A percentile compares a stretch with the other conserved stretches of the same genome.
These are phyloP conservation scores for Pseudogymnoascus destructans DNA, from an alignment of 2,329 filamentous ascomycete species.

Conservation along the genomic window DNA sequence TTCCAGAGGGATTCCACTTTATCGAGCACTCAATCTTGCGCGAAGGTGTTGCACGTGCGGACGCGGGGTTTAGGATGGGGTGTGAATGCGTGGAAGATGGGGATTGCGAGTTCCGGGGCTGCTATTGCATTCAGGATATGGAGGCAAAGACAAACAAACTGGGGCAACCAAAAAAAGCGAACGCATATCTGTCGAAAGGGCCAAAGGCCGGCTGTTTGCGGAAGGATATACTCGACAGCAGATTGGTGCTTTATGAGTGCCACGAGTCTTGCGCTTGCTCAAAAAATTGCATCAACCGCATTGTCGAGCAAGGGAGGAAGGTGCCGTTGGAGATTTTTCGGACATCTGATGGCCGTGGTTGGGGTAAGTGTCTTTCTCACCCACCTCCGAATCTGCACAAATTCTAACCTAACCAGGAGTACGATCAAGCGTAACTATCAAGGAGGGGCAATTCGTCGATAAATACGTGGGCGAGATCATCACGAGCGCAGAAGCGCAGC, in stretches of 20 bases:
- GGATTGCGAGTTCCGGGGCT: conserved; percentile 53
- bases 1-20: conserved; percentile 55
- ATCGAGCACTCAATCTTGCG: conserved; percentile 48
- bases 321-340: conserved; percentile 66
- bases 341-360: conserved; percentile 54
- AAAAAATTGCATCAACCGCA: conserved; percentile 53
- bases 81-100: conserved; percentile 51
- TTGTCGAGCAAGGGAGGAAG: conserved; percentile 60
- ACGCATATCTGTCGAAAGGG: conserved; percentile 48
- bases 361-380: conserved; percentile 40
- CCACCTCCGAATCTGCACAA: not conserved
- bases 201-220: conserved; percentile 39
- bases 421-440: conserved; percentile 48
- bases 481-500: conserved; percentile 48
- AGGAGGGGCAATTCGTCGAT: conserved; percentile 66
- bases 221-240: conserved; percentile 37
- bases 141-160: conserved; percentile 35
- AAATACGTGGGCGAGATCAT: conserved; percentile 64
- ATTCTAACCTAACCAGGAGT: conserved; percentile 36
- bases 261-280: conserved; percentile 58
- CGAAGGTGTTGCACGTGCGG: conserved; percentile 45
- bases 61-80: conserved; percentile 51
- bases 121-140: conserved; percentile 49
- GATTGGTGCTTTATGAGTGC: conserved; percentile 65
- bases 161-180: conserved; percentile 13